Percentiles rank a stretch among this genome's conserved stretches.
Evolutionary conservation across 768 basidiomycete species (phyloP).

Genomic region (Boletus reticuloceps): DNA sequence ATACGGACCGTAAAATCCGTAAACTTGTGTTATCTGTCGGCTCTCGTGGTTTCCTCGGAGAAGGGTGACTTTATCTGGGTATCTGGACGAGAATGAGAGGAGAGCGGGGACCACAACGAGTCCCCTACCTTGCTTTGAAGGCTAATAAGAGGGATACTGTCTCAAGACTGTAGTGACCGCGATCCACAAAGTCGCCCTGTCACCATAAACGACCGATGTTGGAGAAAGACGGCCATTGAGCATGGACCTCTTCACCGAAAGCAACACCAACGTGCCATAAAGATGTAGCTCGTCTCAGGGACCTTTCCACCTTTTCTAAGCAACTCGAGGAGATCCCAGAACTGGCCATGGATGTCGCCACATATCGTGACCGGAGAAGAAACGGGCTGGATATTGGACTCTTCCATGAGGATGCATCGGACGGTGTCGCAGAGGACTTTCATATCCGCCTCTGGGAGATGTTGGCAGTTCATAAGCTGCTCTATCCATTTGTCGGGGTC

Average conservation of each 20-base stretch:
- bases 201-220: background rate
- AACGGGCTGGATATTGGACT: constrained; percentile 97
- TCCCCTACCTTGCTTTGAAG: constrained; percentile 77
- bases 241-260: constrained; percentile 20
- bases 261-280: constrained; percentile 78
- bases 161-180: constrained; percentile 94
- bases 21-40: constrained; percentile 96
- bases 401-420: constrained; percentile 86
- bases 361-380: constrained; percentile 93
- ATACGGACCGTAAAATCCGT: constrained; percentile 88
- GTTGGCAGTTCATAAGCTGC: constrained; percentile 81
- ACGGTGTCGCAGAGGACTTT: constrained; percentile 90
- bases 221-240: constrained; percentile 23
- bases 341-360: constrained; percentile 97
- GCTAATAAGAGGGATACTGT: constrained; percentile 88
- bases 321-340: constrained; percentile 94
- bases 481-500: constrained; percentile 82
- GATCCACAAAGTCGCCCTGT: constrained; percentile 96
- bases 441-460: constrained; percentile 90
- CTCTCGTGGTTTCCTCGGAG: constrained; percentile 96
- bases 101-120: background rate
- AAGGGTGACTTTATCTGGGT: constrained; percentile 89
- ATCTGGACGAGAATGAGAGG: constrained; percentile 44
- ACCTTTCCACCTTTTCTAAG: constrained; percentile 82
- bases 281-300: constrained; percentile 90